Evolutionary conservation across 2,329 filamentous ascomycete genomes (phyloP).

Genomic region (Metarhizium humberi): DNA sequence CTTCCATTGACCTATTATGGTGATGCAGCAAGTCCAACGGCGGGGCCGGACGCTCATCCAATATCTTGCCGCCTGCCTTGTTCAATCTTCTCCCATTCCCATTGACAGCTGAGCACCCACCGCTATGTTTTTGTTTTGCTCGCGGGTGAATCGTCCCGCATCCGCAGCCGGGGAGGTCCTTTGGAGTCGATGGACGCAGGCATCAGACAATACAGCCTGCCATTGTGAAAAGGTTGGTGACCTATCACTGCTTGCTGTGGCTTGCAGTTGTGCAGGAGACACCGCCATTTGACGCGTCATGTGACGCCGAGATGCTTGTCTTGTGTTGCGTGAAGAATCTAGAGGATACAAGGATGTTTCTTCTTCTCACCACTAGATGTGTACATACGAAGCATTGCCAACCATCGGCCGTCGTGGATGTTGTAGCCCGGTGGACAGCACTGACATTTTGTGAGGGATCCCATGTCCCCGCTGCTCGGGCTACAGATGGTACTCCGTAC

Average conservation of each 20-base stretch:
- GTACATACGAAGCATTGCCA: no score
- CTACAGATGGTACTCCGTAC: no score
- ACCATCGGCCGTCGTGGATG: no score
- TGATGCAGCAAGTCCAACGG: no score
- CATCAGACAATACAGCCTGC: not conserved
- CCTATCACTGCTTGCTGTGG: not conserved
- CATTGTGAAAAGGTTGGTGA: not conserved
- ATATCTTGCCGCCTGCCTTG: no score
- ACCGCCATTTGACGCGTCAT: slow-evolving; percentile 2
- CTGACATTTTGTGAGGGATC: no score
- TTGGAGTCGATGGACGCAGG: not conserved
- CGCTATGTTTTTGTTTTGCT: not conserved
- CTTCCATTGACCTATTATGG: no score
- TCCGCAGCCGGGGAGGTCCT: not conserved
- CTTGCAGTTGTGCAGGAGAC: slow-evolving; percentile 1
- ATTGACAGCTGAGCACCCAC: no score
- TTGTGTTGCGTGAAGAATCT: not conserved
- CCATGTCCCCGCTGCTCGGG: no score
- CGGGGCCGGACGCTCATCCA: no score
- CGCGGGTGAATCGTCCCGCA: slow-evolving; percentile 1
- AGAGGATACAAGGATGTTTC: not conserved
- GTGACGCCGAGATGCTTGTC: not conserved
- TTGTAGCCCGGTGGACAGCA: no score
- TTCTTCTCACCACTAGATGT: not conserved
- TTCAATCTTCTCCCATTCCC: no score